Conservation (phyloP, 208 protist species). For the Trypanosoma boissoni region DNA sequence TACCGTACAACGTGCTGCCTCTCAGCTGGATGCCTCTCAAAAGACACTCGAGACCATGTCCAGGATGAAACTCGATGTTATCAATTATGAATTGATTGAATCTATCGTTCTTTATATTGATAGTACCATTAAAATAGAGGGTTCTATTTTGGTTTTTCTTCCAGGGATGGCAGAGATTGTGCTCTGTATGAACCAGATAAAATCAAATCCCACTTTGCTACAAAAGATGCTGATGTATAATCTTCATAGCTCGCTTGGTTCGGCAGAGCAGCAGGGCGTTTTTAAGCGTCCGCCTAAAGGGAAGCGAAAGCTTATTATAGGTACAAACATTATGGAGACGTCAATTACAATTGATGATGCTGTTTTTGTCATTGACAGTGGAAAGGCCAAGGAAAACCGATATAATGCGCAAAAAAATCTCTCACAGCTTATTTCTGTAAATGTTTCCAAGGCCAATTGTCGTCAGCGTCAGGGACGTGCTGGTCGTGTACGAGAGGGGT, state of each 20-base stretch:
- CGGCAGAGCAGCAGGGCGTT: slow-evolving; percentile 90
- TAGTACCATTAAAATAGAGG: slow-evolving; percentile 38
- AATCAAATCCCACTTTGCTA: slow-evolving; percentile 43
- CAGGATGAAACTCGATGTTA: slow-evolving; percentile 86
- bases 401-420: slow-evolving; percentile 85
- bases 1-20: slow-evolving; percentile 37
- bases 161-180: slow-evolving; percentile 95
- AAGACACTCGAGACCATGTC: slow-evolving; percentile 65
- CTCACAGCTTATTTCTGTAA: slow-evolving; percentile 85
- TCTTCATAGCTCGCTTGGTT: slow-evolving; percentile 92
- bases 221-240: slow-evolving; percentile 79
- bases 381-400: slow-evolving; percentile 94
- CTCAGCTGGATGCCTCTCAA: slow-evolving; percentile 39
- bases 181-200: slow-evolving; percentile 83
- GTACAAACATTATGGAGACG: slow-evolving; percentile 98
- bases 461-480: slow-evolving; percentile 95
- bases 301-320: slow-evolving; percentile 94
- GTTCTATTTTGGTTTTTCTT: slow-evolving; percentile 96
- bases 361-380: slow-evolving; percentile 97
- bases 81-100: slow-evolving; percentile 96
- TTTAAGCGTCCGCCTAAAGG: slow-evolving; percentile 86
- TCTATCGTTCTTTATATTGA: slow-evolving; percentile 88
- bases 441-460: slow-evolving; percentile 92
- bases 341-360: slow-evolving; percentile 98
- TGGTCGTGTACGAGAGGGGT: slow-evolving; percentile 94